Conservation (phyloP, 179 eudicot genomes). For the Sideroxylon spinosum region DNA sequence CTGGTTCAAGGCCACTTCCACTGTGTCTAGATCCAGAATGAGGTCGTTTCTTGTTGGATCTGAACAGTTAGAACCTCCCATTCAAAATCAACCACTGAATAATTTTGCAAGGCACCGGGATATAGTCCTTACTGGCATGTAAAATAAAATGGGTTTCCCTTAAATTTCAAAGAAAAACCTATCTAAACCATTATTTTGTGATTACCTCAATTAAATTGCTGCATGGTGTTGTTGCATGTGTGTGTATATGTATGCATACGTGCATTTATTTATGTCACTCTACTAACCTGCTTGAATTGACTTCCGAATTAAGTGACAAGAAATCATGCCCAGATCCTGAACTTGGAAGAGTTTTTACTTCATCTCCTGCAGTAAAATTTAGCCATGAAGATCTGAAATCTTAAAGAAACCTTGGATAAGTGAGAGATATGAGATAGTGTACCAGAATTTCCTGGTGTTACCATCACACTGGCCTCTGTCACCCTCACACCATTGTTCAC, state of each 20-base stretch:
- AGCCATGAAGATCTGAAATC: neutral
- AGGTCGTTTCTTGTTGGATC: constrained; percentile 60
- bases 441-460: constrained; percentile 65
- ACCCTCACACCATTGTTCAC: constrained; percentile 22
- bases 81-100: neutral
- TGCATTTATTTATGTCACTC: neutral
- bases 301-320: constrained; percentile 42
- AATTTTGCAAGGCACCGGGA: neutral
- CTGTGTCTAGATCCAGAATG: constrained; percentile 49
- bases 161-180: neutral
- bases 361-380: constrained; percentile 38
- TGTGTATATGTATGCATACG: neutral
- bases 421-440: neutral
- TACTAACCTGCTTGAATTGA: constrained; percentile 64
- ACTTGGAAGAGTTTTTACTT: constrained; percentile 51
- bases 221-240: no score
- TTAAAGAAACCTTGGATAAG: neutral
- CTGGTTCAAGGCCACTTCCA: constrained; percentile 54
- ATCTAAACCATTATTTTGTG: neutral
- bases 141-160: neutral
- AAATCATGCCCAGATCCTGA: constrained; percentile 52
- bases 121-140: neutral
- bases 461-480: constrained; percentile 34
- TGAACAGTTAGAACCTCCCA: constrained; percentile 20
- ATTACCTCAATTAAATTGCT: constrained; percentile 1